phyloP scores from a whole-genome alignment of 2,329 filamentous ascomycete species.

The Amphichorda felina region DNA sequence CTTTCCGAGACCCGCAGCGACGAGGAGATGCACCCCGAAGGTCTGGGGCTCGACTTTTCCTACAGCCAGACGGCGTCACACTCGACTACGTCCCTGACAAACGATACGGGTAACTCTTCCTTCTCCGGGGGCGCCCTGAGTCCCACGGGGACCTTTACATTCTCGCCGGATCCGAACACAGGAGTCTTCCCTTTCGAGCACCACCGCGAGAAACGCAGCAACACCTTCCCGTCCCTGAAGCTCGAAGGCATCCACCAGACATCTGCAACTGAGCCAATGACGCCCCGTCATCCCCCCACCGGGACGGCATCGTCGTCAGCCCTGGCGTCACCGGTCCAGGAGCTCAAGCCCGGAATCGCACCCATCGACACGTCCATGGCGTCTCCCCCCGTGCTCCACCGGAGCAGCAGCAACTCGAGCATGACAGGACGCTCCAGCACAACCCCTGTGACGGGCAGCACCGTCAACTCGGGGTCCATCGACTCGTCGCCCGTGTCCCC shows the following conservation, averaged over 20 bases:
- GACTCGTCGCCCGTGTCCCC: conserved; percentile 53
- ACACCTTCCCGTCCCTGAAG: conserved; percentile 69
- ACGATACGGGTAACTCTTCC: conserved; percentile 29
- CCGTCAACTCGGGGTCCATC: conserved; percentile 21
- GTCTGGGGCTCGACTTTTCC: conserved; percentile 18
- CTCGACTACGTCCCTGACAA: conserved; percentile 19
- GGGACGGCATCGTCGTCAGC: conserved; percentile 38
- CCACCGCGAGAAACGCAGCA: conserved; percentile 59
- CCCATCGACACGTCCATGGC: conserved; percentile 30
- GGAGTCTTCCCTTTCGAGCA: conserved; percentile 44
- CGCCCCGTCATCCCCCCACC: conserved; percentile 35
- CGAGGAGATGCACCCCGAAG: conserved; percentile 45
- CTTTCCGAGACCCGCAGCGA: conserved; percentile 59
- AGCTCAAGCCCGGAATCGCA: conserved; percentile 28
- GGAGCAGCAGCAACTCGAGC: conserved; percentile 21
- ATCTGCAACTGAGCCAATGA: conserved; percentile 28
- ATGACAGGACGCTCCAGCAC: conserved; percentile 9
- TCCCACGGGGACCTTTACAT: conserved; percentile 61
- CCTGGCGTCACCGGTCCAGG: conserved; percentile 38
- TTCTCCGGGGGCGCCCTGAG: conserved; percentile 64
- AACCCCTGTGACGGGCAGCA: not conserved
- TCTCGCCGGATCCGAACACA: conserved; percentile 61
- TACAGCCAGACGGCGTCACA: conserved; percentile 21
- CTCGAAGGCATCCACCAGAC: conserved; percentile 42
- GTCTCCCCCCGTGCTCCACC: conserved; percentile 20